Percentiles rank a stretch among this genome's conserved stretches.
phyloP scores from a whole-genome alignment of 306 rosid genomes.

The Cucumis cinereus region DNA sequence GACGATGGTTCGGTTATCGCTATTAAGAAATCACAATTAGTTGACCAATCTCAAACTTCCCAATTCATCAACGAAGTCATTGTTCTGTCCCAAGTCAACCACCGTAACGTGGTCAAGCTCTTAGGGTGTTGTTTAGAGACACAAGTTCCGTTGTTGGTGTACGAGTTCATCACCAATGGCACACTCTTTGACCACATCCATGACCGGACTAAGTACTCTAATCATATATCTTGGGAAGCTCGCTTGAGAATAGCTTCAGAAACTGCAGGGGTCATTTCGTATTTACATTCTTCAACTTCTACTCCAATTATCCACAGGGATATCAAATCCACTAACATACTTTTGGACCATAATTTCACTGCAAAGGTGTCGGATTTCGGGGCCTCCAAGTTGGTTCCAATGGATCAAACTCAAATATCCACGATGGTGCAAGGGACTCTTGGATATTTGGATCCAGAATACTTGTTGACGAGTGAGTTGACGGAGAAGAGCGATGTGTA shows the following conservation, averaged over 20 bases:
- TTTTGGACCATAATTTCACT: constrained; percentile 16
- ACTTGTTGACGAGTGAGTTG: constrained; percentile 17
- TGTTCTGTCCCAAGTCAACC: constrained; percentile 38
- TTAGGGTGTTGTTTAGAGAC: constrained; percentile 40
- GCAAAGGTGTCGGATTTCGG: constrained; percentile 39
- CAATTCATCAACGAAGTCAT: constrained; percentile 35
- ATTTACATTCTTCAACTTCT: constrained; percentile 24
- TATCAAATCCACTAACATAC: constrained; percentile 32
- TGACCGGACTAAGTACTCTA: neutral
- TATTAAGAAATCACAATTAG: constrained; percentile 25
- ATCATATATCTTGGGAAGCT: constrained; percentile 14
- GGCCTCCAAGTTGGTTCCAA: constrained; percentile 25
- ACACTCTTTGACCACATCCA: constrained; percentile 24
- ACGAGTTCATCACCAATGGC: constrained; percentile 31
- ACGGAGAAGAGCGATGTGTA: constrained; percentile 38
- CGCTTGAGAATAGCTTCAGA: constrained; percentile 24
- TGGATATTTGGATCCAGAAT: constrained; percentile 36
- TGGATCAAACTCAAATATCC: constrained; percentile 17
- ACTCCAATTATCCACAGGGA: constrained; percentile 39
- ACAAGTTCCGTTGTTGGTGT: constrained; percentile 32
- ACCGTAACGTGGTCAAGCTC: constrained; percentile 31
- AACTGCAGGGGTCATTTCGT: constrained; percentile 29
- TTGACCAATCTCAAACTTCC: constrained; percentile 16
- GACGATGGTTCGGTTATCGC: constrained; percentile 3
- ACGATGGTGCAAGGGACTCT: constrained; percentile 41